These are phyloP conservation scores for Pseudocercospora fuligena DNA, from an alignment of 2,329 filamentous ascomycete genomes.

Conservation along the genomic window DNA sequence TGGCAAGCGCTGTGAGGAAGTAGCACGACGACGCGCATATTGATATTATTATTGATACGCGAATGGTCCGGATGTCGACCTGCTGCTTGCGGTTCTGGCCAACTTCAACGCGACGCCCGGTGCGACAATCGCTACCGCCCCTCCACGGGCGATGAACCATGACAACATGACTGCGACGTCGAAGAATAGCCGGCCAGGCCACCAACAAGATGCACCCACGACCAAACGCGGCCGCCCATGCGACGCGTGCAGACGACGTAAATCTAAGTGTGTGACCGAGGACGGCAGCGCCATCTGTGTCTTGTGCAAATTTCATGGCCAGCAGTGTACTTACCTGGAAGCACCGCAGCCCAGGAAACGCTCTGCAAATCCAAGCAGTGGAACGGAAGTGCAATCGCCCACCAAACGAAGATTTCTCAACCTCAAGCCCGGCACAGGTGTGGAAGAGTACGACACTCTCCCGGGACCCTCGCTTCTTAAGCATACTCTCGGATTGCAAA, in stretches of 20 bases:
- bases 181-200: conserved; percentile 15
- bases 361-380: conserved; percentile 10
- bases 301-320: conserved; percentile 58
- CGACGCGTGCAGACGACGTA: conserved; percentile 32
- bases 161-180: conserved; percentile 11
- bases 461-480: conserved; percentile 69
- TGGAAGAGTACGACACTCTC: conserved; percentile 74
- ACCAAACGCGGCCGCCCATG: conserved; percentile 27
- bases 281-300: conserved; percentile 31
- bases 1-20: not conserved
- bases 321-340: conserved; percentile 75
- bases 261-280: conserved; percentile 36
- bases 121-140: conserved; percentile 12
- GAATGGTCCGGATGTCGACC: not conserved
- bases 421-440: conserved; percentile 43
- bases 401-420: conserved; percentile 24
- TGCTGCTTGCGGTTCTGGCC: not conserved
- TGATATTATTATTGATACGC: not conserved
- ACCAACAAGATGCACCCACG: conserved; percentile 16
- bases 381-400: conserved; percentile 14
- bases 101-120: not conserved
- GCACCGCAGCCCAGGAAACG: conserved; percentile 31
- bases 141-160: not conserved
- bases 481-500: conserved; percentile 57
- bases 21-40: not conserved